Conservation (phyloP, 106 monocot species). For the Dioscorea alata region DNA sequence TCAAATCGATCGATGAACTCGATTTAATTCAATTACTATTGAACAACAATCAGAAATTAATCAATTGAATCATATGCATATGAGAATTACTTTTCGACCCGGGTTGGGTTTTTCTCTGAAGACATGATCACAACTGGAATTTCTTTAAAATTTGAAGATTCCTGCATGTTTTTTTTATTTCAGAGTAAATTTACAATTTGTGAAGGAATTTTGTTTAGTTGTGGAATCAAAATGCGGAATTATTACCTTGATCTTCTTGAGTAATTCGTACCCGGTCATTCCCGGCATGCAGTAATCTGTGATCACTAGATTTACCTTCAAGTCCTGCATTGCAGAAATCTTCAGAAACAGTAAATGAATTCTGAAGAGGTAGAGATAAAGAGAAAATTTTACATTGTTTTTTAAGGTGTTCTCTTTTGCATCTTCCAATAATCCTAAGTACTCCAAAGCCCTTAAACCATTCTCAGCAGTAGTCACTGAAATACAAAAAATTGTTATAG, state of each 20-base stretch:
- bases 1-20: neutral
- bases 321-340: slow-evolving; percentile 13
- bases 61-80: neutral
- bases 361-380: no score
- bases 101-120: slow-evolving; percentile 4
- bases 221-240: neutral
- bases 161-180: neutral
- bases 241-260: slow-evolving; percentile 27
- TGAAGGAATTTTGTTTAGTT: no score
- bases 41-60: neutral
- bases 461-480: slow-evolving; percentile 36
- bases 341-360: neutral
- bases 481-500: neutral
- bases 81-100: slow-evolving; percentile 7
- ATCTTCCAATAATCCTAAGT: slow-evolving; percentile 19
- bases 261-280: slow-evolving; percentile 34
- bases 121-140: slow-evolving; percentile 9
- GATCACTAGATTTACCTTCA: slow-evolving; percentile 23
- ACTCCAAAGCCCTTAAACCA: slow-evolving; percentile 32
- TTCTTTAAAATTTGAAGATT: slow-evolving; percentile 6
- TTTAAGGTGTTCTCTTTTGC: slow-evolving; percentile 2
- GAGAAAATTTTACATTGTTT: neutral
- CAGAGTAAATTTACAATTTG: neutral
- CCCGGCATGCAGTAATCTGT: slow-evolving; percentile 38
- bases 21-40: neutral